These are phyloP conservation scores for Aspergillus sojae DNA, from an alignment of 2,329 filamentous ascomycete species.

Conservation along the genomic window DNA sequence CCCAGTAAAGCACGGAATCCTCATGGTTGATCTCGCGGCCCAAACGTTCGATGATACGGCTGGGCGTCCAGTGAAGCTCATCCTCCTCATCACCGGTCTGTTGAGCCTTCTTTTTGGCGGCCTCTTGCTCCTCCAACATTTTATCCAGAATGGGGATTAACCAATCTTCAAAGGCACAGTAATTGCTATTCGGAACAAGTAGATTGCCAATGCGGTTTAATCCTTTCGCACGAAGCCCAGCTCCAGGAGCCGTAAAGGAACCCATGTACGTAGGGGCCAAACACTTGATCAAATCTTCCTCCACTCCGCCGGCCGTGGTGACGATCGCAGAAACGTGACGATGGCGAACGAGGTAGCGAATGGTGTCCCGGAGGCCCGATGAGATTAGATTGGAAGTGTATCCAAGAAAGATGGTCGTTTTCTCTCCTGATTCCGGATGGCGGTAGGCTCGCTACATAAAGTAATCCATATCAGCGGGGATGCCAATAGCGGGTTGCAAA, in stretches of 20 bases:
- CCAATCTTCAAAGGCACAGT: constrained; percentile 98
- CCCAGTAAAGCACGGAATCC: constrained; percentile 93
- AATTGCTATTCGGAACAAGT: constrained; percentile 94
- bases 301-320: constrained; percentile 90
- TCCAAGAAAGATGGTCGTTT: constrained; percentile 92
- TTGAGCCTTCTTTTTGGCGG: constrained; percentile 61
- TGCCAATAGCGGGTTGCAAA: neutral
- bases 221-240: constrained; percentile 77
- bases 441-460: constrained; percentile 69
- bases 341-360: constrained; percentile 92
- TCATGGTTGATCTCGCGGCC: constrained; percentile 95
- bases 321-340: constrained; percentile 91
- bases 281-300: constrained; percentile 99
- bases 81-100: constrained; percentile 55
- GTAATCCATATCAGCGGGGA: constrained; percentile 3
- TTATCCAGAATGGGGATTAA: constrained; percentile 90
- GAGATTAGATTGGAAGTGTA: constrained; percentile 98
- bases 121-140: constrained; percentile 93
- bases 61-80: constrained; percentile 87
- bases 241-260: constrained; percentile 76
- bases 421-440: constrained; percentile 75
- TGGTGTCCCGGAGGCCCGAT: constrained; percentile 85
- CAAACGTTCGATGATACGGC: constrained; percentile 84
- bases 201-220: constrained; percentile 96
- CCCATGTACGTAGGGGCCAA: constrained; percentile 92